Evolutionary conservation across 2,329 filamentous ascomycete genomes (phyloP), one percentile per base, ranked within the genome.

Genomic region (Claviceps humidiphila): DNA sequence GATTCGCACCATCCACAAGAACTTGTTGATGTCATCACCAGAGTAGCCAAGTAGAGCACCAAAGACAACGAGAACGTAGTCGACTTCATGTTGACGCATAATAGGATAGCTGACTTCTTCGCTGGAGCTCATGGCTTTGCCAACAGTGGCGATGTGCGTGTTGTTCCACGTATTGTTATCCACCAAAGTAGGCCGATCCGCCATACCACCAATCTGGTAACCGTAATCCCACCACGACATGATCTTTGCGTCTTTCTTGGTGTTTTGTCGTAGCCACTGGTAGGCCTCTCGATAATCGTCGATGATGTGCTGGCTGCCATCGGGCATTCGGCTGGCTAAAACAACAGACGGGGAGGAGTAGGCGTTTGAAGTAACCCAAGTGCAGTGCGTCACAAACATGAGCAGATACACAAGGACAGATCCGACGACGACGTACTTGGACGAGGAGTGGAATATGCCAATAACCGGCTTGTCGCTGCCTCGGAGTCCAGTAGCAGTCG

Each of bases 141-240:
- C 93, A 54, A 98, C 93, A 14, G 93, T 98, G 51, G 93, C 93
- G 71, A 98, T 98, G 68, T 98, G 93, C 7, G 93, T 98, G 75
- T 98, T 98, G 77, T 98, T 98, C 93, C 93, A 98, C 2, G 93
- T 98, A 74, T 98, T 98, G 77, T 98, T 98, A 75, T 98, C 93
- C 38, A 98, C 93, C 38, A 98, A 77, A 1, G 93, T 98, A 38
- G 93, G 93, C 51, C 93, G 82, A 68, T 98, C 93, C 49, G 93
- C 93, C 93, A 98, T 98, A 59, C 93, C 93, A 73, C 93, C 93
- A 69, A 98, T 98, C 73, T 98, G 93, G 74, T 98, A 98, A 58
- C 93, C 93, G 64, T 98, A 98, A 68, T 98, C 93, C 93, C 93
- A 98, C 93, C 93, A 98, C 1, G 90, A 93, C 91, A 97, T 97